Percentiles rank a stretch among this genome's conserved stretches.
These are phyloP conservation scores for Candolleomyces aberdarensis DNA, from an alignment of 768 basidiomycete species.

Conservation along the genomic window DNA sequence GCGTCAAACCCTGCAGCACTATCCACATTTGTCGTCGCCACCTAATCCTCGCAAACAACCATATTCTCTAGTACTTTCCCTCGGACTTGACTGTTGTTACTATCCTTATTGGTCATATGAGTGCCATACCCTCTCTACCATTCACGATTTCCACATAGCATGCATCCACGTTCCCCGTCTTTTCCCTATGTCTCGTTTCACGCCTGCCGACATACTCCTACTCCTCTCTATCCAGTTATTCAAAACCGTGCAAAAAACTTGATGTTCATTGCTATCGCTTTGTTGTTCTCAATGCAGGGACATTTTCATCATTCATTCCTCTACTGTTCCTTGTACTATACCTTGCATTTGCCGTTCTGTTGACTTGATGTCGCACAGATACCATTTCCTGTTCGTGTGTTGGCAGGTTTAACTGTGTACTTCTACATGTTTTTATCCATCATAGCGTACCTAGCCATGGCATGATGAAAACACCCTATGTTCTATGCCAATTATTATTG, in stretches of 20 bases:
- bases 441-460: not conserved
- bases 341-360: slow-evolving; percentile 15
- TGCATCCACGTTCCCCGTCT: not conserved
- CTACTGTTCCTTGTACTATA: not conserved
- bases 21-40: not conserved
- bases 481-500: not conserved
- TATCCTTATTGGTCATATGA: not conserved
- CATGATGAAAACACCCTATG: not conserved
- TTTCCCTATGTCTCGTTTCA: not conserved
- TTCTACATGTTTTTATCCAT: slow-evolving; percentile 20
- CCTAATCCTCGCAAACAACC: slow-evolving; percentile 16
- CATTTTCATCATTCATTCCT: slow-evolving; percentile 12
- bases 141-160: slow-evolving; percentile 4
- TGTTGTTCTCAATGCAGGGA: slow-evolving; percentile 7
- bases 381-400: too few relatives aligned
- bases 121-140: slow-evolving; percentile 1
- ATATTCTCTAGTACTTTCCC: not conserved
- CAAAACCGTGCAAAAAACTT: not conserved
- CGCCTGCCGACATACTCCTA: not conserved
- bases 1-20: too few relatives aligned
- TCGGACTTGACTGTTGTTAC: slow-evolving; percentile 7
- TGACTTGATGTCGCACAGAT: slow-evolving; percentile 26
- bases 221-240: not conserved
- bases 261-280: not conserved
- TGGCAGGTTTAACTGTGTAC: slow-evolving; percentile 3